These are phyloP conservation scores for Piper betle DNA, from an alignment of 164 flowering plant species.

Conservation along the genomic window DNA sequence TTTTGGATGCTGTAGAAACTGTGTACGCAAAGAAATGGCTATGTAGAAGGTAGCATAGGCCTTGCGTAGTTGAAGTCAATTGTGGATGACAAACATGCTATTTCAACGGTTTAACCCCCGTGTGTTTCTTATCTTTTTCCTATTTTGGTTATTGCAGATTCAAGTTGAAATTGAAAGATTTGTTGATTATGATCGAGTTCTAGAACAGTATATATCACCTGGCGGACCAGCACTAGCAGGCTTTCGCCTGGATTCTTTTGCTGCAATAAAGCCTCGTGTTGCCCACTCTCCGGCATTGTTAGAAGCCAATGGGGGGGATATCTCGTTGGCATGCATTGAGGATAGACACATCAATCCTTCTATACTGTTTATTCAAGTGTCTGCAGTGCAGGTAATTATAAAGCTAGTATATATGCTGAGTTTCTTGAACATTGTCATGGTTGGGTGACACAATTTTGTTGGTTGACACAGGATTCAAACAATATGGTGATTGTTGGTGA, in stretches of 20 bases:
- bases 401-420: not conserved
- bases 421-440: too few relatives aligned
- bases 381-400: slow-evolving; percentile 27
- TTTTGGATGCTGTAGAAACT: too few relatives aligned
- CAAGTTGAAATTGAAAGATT: slow-evolving; percentile 74
- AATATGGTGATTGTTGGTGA: slow-evolving; percentile 57
- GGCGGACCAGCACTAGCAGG: slow-evolving; percentile 75
- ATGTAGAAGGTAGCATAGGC: too few relatives aligned
- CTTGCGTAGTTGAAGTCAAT: too few relatives aligned
- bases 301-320: slow-evolving; percentile 24
- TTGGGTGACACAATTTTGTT: too few relatives aligned
- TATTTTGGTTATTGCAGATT: slow-evolving; percentile 33
- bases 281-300: slow-evolving; percentile 60
- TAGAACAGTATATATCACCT: slow-evolving; percentile 69
- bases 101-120: not conserved
- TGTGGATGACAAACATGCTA: too few relatives aligned
- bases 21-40: too few relatives aligned
- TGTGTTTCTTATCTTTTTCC: not conserved
- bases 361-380: slow-evolving; percentile 72
- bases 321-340: slow-evolving; percentile 37
- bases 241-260: slow-evolving; percentile 81
- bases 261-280: slow-evolving; percentile 66
- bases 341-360: slow-evolving; percentile 69
- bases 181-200: slow-evolving; percentile 40
- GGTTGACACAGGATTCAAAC: slow-evolving; percentile 38